Evolutionary conservation across 2,329 filamentous ascomycete genomes (phyloP).

Genomic region (Talaromyces funiculosus): DNA sequence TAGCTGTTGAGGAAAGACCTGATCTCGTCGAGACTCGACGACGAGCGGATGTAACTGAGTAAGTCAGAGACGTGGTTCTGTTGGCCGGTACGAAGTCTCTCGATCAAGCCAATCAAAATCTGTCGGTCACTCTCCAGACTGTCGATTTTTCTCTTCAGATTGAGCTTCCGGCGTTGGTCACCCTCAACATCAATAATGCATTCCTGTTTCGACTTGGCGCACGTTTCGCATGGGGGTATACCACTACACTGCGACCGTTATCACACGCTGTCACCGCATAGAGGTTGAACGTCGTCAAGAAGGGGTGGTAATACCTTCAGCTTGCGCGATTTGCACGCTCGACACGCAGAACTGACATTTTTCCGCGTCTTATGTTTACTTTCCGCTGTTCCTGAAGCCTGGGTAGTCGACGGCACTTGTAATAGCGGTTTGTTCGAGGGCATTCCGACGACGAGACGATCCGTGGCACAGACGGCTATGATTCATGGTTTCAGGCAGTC

Average conservation of each 20-base stretch:
- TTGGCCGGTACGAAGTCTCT: conserved; percentile 1
- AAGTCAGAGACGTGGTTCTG: conserved; percentile 2
- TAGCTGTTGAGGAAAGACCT: neutral
- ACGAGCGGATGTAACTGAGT: neutral
- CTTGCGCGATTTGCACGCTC: conserved; percentile 10
- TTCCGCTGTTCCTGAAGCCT: neutral
- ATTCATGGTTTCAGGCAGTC: conserved; percentile 3
- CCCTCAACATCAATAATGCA: conserved; percentile 13
- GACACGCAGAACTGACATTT: conserved; percentile 13
- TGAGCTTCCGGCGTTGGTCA: conserved; percentile 14
- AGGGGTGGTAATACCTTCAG: conserved; percentile 3
- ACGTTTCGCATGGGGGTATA: conserved; percentile 7
- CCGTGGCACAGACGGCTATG: neutral
- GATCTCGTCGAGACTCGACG: neutral
- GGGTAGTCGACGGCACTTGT: neutral
- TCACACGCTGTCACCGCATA: neutral
- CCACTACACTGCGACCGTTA: conserved; percentile 10
- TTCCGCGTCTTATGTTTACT: conserved; percentile 8
- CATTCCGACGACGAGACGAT: conserved; percentile 4
- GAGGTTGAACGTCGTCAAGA: neutral
- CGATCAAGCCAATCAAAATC: conserved; percentile 3
- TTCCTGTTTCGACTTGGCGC: conserved; percentile 8
- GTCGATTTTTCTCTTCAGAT: conserved; percentile 13
- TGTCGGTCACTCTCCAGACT: conserved; percentile 8
- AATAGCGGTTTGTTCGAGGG: neutral